Conservation (phyloP, 1,139 yeast genomes). For the Zygosaccharomyces pseudobailii region DNA sequence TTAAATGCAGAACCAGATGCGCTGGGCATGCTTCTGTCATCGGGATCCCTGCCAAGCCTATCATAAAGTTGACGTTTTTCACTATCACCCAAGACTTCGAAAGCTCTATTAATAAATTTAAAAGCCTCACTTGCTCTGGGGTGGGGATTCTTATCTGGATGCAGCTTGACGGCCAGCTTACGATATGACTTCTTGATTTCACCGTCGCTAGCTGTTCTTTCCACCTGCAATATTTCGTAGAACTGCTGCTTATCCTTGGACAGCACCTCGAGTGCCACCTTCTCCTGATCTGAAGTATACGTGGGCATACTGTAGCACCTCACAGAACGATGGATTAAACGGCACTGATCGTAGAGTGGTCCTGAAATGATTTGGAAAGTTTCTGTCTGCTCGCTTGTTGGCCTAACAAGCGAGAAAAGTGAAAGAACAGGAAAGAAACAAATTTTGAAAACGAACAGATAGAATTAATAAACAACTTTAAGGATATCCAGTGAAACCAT, state of each 20-base stretch:
- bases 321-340: neutral
- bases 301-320: conserved; percentile 9
- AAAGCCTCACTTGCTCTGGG: conserved; percentile 97
- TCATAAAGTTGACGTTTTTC: conserved; percentile 74
- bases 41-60: conserved; percentile 91
- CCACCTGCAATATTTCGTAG: conserved; percentile 74
- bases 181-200: conserved; percentile 90
- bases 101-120: conserved; percentile 77
- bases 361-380: conserved; percentile 92
- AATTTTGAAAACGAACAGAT: neutral
- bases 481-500: neutral
- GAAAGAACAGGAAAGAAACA: conserved; percentile 54
- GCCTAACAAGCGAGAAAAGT: conserved; percentile 96
- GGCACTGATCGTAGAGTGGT: conserved; percentile 58
- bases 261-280: conserved; percentile 55
- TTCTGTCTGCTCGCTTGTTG: conserved; percentile 96
- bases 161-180: conserved; percentile 82
- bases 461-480: neutral
- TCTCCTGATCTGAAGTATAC: conserved; percentile 61
- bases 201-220: conserved; percentile 58
- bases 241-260: conserved; percentile 59
- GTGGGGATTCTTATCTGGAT: conserved; percentile 96
- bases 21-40: conserved; percentile 51
- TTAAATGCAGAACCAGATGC: conserved; percentile 27
- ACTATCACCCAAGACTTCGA: conserved; percentile 84